A percentile compares a stretch with the other conserved stretches of the same genome.
Conservation (phyloP, 768 basidiomycete species). For the Obba rivulosa region DNA sequence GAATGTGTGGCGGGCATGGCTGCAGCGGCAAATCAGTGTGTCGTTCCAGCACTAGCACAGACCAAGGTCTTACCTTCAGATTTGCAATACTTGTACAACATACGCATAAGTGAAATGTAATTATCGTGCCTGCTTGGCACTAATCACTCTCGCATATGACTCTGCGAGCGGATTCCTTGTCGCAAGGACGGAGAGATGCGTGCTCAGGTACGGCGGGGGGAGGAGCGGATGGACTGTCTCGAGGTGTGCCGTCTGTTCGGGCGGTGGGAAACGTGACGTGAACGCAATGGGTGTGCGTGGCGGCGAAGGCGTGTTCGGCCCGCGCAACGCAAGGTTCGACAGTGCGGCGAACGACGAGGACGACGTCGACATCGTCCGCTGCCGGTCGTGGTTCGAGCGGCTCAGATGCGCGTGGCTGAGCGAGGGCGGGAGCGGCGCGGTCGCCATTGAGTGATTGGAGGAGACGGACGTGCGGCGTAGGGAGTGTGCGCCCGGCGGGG, state of each 20-base stretch:
- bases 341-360: slow-evolving; percentile 23
- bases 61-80: no score
- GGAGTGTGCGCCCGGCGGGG: slow-evolving; percentile 23
- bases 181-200: slow-evolving; percentile 64
- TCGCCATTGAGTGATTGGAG: slow-evolving; percentile 54
- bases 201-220: slow-evolving; percentile 64
- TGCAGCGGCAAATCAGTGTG: no score
- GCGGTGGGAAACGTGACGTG: slow-evolving; percentile 58
- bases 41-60: no score
- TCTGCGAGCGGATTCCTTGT: slow-evolving; percentile 65
- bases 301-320: slow-evolving; percentile 21
- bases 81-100: no score
- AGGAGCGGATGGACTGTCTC: slow-evolving; percentile 67
- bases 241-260: slow-evolving; percentile 46
- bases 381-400: slow-evolving; percentile 21
- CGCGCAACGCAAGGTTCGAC: slow-evolving; percentile 19
- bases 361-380: slow-evolving; percentile 23
- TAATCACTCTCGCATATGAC: slow-evolving; percentile 60
- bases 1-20: no score
- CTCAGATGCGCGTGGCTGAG: slow-evolving; percentile 14
- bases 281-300: slow-evolving; percentile 33
- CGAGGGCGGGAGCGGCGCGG: slow-evolving; percentile 41
- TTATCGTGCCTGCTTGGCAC: slow-evolving; percentile 40
- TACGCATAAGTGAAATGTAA: neutral
- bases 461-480: slow-evolving; percentile 51